phyloP scores from a whole-genome alignment of 306 rosid genomes.

The Citrullus amarus region DNA sequence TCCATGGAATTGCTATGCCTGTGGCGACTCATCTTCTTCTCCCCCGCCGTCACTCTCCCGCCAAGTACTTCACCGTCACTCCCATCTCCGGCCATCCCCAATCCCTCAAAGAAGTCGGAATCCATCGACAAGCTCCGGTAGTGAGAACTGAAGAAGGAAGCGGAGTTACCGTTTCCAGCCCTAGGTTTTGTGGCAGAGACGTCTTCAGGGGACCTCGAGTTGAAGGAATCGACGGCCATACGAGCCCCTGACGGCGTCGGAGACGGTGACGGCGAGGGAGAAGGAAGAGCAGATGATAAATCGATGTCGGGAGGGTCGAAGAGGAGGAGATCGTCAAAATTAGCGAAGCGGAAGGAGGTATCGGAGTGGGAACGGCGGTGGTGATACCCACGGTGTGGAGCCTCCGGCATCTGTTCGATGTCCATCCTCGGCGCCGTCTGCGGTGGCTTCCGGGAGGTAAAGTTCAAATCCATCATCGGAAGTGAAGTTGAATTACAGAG shows the following conservation, averaged over 20 bases:
- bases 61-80: slow-evolving; percentile 16
- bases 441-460: slow-evolving; percentile 27
- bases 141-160: slow-evolving; percentile 20
- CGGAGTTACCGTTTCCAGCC: slow-evolving; percentile 6
- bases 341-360: slow-evolving; percentile 63
- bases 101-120: slow-evolving; percentile 75
- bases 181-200: slow-evolving; percentile 26
- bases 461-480: slow-evolving; percentile 30
- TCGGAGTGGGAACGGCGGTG: slow-evolving; percentile 96
- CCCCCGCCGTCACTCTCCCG: slow-evolving; percentile 21
- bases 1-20: slow-evolving; percentile 85
- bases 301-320: slow-evolving; percentile 89
- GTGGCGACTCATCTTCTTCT: slow-evolving; percentile 39
- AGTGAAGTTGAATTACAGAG: not conserved
- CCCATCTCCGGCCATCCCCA: slow-evolving; percentile 26
- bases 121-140: slow-evolving; percentile 77
- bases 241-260: slow-evolving; percentile 11
- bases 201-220: slow-evolving; percentile 37
- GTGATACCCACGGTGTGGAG: slow-evolving; percentile 52
- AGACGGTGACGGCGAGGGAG: slow-evolving; percentile 27
- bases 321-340: slow-evolving; percentile 78
- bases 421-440: slow-evolving; percentile 30
- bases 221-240: slow-evolving; percentile 28
- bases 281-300: slow-evolving; percentile 55
- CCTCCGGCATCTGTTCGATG: slow-evolving; percentile 66